Evolutionary conservation across 306 rosid genomes (phyloP).

Genomic region (Prunus kanzakura): DNA sequence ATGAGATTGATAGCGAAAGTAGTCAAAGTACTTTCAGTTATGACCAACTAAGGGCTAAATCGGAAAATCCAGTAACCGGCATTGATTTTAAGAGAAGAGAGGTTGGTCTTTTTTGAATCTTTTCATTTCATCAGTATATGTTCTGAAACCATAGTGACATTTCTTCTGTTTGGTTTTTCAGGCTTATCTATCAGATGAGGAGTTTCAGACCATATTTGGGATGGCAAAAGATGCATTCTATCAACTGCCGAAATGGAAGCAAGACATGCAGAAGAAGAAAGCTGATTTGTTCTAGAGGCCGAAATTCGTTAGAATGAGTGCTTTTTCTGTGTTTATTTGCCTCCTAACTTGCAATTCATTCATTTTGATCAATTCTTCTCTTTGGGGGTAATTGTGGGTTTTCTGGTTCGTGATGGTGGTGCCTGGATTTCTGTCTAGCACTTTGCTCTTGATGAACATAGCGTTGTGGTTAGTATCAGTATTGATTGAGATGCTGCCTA

Average conservation of each 20-base stretch:
- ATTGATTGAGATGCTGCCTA: slow-evolving; percentile 67
- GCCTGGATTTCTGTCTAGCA: slow-evolving; percentile 41
- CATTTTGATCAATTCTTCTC: slow-evolving; percentile 39
- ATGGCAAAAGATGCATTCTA: slow-evolving; percentile 76
- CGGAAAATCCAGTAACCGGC: slow-evolving; percentile 77
- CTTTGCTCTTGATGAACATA: slow-evolving; percentile 50
- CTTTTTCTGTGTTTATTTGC: slow-evolving; percentile 29
- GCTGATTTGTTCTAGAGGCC: slow-evolving; percentile 65
- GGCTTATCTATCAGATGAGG: slow-evolving; percentile 88
- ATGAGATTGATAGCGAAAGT: slow-evolving; percentile 41
- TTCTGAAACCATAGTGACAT: slow-evolving; percentile 2
- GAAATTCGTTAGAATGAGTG: slow-evolving; percentile 20
- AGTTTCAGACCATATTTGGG: slow-evolving; percentile 67
- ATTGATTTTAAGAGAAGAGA: slow-evolving; percentile 90
- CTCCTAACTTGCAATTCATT: slow-evolving; percentile 37
- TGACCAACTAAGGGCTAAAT: slow-evolving; percentile 86
- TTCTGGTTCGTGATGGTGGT: slow-evolving; percentile 39
- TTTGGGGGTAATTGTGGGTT: slow-evolving; percentile 55
- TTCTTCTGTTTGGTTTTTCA: slow-evolving; percentile 27
- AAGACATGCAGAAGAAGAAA: slow-evolving; percentile 94
- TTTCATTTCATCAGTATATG: background rate
- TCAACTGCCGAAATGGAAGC: slow-evolving; percentile 93
- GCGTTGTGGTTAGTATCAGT: slow-evolving; percentile 45
- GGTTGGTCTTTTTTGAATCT: slow-evolving; percentile 43
- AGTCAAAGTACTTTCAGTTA: slow-evolving; percentile 52